Percentiles rank a stretch among this genome's conserved stretches.
These are phyloP conservation scores for Colletotrichum melonis DNA, from an alignment of 2,329 filamentous ascomycete genomes.

Conservation along the genomic window DNA sequence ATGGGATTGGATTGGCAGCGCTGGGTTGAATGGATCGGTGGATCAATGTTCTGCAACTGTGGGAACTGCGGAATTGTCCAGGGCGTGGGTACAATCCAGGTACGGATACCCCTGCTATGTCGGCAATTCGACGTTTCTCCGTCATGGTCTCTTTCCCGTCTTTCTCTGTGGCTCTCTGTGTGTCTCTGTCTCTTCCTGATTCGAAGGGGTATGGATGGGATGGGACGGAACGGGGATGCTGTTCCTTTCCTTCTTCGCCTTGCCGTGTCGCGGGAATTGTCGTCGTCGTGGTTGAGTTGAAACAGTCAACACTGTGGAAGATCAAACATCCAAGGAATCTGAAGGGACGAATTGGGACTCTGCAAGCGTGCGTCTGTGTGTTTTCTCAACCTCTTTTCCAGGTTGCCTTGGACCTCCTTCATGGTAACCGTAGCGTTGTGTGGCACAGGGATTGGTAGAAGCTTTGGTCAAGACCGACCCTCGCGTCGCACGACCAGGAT, in stretches of 20 bases:
- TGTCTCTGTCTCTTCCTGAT: background rate
- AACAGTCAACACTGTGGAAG: conserved; percentile 23
- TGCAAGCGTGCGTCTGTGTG: background rate
- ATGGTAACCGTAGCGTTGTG: conserved; percentile 2
- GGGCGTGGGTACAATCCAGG: background rate
- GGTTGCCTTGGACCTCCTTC: background rate
- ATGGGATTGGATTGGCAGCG: background rate
- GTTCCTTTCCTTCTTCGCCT: background rate
- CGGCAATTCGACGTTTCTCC: background rate
- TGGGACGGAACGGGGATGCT: background rate
- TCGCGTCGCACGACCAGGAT: conserved; percentile 35
- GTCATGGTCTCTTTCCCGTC: background rate
- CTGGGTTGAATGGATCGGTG: background rate
- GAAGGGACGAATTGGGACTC: conserved; percentile 9
- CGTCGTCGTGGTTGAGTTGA: conserved; percentile 27
- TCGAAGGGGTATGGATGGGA: background rate
- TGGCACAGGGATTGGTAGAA: conserved; percentile 26
- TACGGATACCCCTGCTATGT: background rate
- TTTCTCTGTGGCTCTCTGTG: background rate
- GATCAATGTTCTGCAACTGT: background rate
- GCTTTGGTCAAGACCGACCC: conserved; percentile 34
- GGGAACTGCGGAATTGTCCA: background rate
- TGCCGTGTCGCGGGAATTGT: background rate
- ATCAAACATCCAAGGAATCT: conserved; percentile 29
- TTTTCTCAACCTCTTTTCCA: background rate